Evolutionary conservation across 768 basidiomycete species (phyloP).

Genomic region (Psilocybe subaeruginosa): DNA sequence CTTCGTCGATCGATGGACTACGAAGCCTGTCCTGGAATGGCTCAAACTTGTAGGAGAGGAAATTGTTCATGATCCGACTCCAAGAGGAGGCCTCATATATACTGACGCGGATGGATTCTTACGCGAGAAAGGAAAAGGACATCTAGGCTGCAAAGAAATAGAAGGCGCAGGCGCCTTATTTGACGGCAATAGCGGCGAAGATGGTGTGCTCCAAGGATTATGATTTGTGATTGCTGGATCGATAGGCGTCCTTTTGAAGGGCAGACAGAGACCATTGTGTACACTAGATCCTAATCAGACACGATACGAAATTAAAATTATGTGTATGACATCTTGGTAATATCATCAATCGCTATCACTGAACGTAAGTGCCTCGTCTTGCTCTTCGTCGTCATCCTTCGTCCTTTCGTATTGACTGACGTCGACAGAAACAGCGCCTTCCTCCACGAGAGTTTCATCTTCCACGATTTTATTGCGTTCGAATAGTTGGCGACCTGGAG

Average conservation of each 20-base stretch:
- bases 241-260: background rate
- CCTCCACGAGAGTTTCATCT: conserved; percentile 83
- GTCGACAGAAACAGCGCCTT: conserved; percentile 87
- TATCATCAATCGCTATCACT: conserved; percentile 81
- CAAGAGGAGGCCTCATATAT: conserved; percentile 35
- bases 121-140: conserved; percentile 56
- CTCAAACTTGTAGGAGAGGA: conserved; percentile 59
- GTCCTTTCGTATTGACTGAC: conserved; percentile 85
- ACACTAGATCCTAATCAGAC: conserved; percentile 4
- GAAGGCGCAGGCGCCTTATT: conserved; percentile 52
- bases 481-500: conserved; percentile 89
- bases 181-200: conserved; percentile 54
- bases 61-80: conserved; percentile 38
- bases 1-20: conserved; percentile 62
- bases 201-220: conserved; percentile 63
- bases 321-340: background rate
- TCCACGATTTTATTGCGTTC: conserved; percentile 80
- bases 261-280: background rate
- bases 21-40: conserved; percentile 76
- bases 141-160: conserved; percentile 61
- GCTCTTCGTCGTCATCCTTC: conserved; percentile 56
- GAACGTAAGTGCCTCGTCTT: conserved; percentile 72
- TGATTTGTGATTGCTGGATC: conserved; percentile 32
- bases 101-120: conserved; percentile 61
- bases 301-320: no score